Evolutionary conservation across 1,284 basidiomycete species (phyloP).

Genomic region (Pyrrhoderma lamaoense): DNA sequence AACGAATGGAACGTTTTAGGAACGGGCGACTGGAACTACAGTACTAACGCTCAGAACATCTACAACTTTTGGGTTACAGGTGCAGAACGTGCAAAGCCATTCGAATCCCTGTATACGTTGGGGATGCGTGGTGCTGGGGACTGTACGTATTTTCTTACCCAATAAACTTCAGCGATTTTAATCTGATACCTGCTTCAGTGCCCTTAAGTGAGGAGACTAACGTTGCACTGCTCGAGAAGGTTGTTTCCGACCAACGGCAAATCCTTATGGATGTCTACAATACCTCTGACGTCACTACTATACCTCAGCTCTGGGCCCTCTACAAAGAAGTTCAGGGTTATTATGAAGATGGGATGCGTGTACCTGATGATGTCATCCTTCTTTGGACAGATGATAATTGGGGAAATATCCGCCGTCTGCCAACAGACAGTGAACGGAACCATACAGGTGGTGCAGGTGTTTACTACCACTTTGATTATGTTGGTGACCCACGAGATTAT

Average conservation of each 20-base stretch:
- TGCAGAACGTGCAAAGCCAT: conserved; percentile 46
- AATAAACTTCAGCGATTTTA: neutral
- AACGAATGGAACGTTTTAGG: conserved; percentile 53
- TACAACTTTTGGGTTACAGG: conserved; percentile 54
- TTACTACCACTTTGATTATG: conserved; percentile 58
- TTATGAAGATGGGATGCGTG: conserved; percentile 52
- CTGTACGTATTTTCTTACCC: conserved; percentile 28
- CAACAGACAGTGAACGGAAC: conserved; percentile 42
- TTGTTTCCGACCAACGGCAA: conserved; percentile 55
- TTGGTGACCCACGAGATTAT: conserved; percentile 49
- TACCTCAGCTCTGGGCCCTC: conserved; percentile 61
- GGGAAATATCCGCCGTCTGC: conserved; percentile 55
- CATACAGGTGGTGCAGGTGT: conserved; percentile 59
- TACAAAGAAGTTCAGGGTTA: conserved; percentile 69
- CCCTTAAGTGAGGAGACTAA: conserved; percentile 43
- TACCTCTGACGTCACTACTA: conserved; percentile 38
- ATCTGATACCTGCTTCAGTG: conserved; percentile 28
- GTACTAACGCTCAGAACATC: conserved; percentile 43
- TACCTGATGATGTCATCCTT: conserved; percentile 49
- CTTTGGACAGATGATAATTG: conserved; percentile 60
- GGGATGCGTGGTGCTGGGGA: conserved; percentile 63
- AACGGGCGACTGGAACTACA: conserved; percentile 55
- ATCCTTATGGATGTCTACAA: conserved; percentile 54
- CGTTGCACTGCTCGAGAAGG: conserved; percentile 44
- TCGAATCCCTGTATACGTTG: conserved; percentile 54